Percentiles rank a stretch among this genome's conserved stretches.
phyloP scores from a whole-genome alignment of 129 eudicot genomes.

The Rutidosis leptorrhynchoides region DNA sequence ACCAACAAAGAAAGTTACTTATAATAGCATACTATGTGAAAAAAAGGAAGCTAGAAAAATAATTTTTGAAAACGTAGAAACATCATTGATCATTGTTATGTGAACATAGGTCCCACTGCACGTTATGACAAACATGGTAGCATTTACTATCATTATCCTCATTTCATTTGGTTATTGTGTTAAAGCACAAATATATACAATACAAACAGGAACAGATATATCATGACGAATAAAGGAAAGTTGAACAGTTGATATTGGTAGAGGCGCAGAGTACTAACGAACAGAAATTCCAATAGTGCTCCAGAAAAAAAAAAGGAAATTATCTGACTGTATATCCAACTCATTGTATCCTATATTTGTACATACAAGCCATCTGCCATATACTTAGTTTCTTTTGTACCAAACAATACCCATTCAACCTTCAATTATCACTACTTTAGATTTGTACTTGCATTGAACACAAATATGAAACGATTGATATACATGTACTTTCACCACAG shows the following conservation, averaged over 20 bases:
- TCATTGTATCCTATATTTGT: background rate
- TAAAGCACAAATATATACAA: background rate
- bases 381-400: background rate
- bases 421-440: slow-evolving; percentile 7
- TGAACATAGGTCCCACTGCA: background rate
- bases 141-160: slow-evolving; percentile 14
- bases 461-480: background rate
- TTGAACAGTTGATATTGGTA: slow-evolving; percentile 1
- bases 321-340: background rate
- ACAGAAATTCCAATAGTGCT: background rate
- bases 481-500: background rate
- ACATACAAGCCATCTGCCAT: background rate
- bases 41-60: no score
- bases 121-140: background rate
- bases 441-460: background rate
- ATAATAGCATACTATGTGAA: no score
- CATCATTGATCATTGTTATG: no score
- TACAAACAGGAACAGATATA: background rate
- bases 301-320: slow-evolving; percentile 4
- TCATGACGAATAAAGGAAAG: slow-evolving; percentile 13
- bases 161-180: background rate
- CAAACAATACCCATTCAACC: slow-evolving; percentile 6
- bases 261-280: background rate
- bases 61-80: no score
- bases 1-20: no score